A percentile compares a stretch with the other conserved stretches of the same genome.
Conservation (phyloP, 805 yeast genomes). For the Kregervanrija delftensis region DNA sequence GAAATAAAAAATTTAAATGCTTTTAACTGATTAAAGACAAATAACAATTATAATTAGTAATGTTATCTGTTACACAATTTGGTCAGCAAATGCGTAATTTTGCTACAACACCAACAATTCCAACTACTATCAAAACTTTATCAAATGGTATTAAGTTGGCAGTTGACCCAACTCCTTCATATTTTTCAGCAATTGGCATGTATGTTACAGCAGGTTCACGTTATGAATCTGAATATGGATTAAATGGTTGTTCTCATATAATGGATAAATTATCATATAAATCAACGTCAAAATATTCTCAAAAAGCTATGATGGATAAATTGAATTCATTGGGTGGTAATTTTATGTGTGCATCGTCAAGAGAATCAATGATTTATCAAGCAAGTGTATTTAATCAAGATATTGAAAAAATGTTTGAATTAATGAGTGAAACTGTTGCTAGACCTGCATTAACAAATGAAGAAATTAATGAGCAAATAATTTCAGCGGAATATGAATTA, state of each 20-base stretch:
- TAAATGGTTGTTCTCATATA: slow-evolving; percentile 76
- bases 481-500: slow-evolving; percentile 74
- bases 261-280: slow-evolving; percentile 82
- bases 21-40: no score
- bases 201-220: slow-evolving; percentile 90
- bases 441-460: slow-evolving; percentile 59
- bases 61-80: no score
- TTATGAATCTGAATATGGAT: slow-evolving; percentile 48
- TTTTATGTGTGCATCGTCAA: slow-evolving; percentile 84
- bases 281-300: slow-evolving; percentile 52
- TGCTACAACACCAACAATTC: slow-evolving; percentile 1
- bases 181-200: slow-evolving; percentile 84
- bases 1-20: no score
- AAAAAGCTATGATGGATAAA: slow-evolving; percentile 64
- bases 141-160: slow-evolving; percentile 77
- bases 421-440: slow-evolving; percentile 72
- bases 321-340: slow-evolving; percentile 86
- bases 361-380: slow-evolving; percentile 90
- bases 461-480: slow-evolving; percentile 68
- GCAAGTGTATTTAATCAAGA: slow-evolving; percentile 90
- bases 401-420: slow-evolving; percentile 67
- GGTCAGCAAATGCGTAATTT: no score
- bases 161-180: slow-evolving; percentile 81
- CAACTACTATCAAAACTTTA: slow-evolving; percentile 33
- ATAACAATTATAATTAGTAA: no score